Evolutionary conservation across 345 rosid genomes (phyloP).

Genomic region (Leavenworthia alabamica): DNA sequence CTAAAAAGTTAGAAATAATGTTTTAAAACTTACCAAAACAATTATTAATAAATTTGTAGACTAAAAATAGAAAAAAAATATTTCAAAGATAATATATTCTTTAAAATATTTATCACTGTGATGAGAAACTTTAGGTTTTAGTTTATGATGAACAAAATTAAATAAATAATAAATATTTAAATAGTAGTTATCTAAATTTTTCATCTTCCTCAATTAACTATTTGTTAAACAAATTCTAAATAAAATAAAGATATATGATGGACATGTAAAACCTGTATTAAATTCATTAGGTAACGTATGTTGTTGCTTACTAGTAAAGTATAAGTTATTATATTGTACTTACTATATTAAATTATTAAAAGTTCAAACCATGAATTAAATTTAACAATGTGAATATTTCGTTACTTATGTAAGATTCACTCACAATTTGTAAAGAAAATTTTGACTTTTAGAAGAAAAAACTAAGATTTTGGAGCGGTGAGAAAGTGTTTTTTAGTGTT

Average conservation of each 20-base stretch:
- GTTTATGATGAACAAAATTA: too few species aligned
- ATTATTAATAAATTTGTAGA: too few species aligned
- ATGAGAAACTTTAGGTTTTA: too few species aligned
- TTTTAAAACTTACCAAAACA: too few species aligned
- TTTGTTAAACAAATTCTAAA: neutral
- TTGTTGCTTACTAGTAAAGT: conserved; percentile 18
- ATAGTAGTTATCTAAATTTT: too few species aligned
- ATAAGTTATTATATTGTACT: neutral
- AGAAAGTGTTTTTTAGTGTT: conserved; percentile 15
- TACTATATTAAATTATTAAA: neutral
- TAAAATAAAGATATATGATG: neutral
- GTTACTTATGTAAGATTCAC: conserved; percentile 1
- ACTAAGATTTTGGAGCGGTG: neutral
- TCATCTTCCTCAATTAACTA: neutral
- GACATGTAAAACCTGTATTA: conserved; percentile 13
- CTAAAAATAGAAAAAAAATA: too few species aligned
- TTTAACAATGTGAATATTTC: neutral
- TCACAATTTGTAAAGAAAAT: conserved; percentile 3
- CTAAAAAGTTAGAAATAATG: too few species aligned
- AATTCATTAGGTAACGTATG: conserved; percentile 20
- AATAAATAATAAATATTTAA: too few species aligned
- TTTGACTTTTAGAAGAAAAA: neutral
- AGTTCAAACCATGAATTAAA: neutral
- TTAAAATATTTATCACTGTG: too few species aligned
- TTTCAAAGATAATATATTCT: too few species aligned